Conservation (phyloP, 108 stramenopile genomes). For the Skeletonema potamos region DNA sequence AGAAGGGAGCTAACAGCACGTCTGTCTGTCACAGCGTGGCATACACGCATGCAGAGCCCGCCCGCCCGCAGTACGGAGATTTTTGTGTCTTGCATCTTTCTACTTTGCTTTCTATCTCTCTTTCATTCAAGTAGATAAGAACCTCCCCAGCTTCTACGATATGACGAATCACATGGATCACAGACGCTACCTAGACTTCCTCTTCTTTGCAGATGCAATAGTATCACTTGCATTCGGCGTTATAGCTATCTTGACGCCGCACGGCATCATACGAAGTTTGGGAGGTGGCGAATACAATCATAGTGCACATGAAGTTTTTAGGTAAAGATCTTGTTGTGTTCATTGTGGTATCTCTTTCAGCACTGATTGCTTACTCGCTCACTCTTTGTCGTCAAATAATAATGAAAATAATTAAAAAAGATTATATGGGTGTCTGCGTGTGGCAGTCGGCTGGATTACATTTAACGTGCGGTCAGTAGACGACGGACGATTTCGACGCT, state of each 20-base stretch:
- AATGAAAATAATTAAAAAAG: neutral
- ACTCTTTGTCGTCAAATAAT: neutral
- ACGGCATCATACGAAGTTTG: constrained; percentile 49
- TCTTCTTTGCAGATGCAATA: constrained; percentile 70
- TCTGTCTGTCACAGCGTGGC: too few relatives aligned
- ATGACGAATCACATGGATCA: constrained; percentile 28
- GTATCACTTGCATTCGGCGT: constrained; percentile 67
- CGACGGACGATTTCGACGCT: constrained; percentile 80
- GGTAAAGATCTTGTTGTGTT: constrained; percentile 45
- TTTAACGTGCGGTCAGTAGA: constrained; percentile 76
- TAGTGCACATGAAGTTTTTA: constrained; percentile 72
- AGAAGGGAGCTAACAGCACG: too few relatives aligned
- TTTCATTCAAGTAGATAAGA: too few relatives aligned
- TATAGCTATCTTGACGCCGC: constrained; percentile 68
- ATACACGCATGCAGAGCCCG: too few relatives aligned
- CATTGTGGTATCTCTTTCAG: neutral
- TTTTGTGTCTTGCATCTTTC: too few relatives aligned
- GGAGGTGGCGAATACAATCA: constrained; percentile 74
- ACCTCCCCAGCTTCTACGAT: too few relatives aligned
- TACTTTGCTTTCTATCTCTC: too few relatives aligned
- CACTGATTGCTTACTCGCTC: neutral
- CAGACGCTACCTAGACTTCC: constrained; percentile 55
- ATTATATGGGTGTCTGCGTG: constrained; percentile 79
- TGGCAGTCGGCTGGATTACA: constrained; percentile 84
- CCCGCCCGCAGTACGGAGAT: too few relatives aligned